These are phyloP conservation scores for Arachis hypogaea DNA, from an alignment of 306 rosid species.

Conservation along the genomic window DNA sequence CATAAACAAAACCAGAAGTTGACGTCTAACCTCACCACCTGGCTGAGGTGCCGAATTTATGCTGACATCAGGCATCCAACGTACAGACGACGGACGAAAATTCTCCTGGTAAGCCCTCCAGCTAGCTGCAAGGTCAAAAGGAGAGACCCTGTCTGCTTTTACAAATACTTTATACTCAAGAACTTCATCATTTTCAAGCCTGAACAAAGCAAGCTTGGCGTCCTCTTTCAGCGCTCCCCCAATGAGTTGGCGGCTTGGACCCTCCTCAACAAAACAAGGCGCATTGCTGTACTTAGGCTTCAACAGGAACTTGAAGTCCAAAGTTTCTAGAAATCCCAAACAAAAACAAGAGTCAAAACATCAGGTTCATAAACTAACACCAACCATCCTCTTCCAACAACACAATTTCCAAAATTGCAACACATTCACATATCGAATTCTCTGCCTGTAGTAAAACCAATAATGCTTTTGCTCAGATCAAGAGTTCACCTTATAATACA, in stretches of 20 bases:
- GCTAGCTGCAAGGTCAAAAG: constrained; percentile 98
- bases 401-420: background rate
- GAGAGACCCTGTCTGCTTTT: constrained; percentile 90
- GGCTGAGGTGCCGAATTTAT: constrained; percentile 71
- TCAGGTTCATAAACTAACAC: constrained; percentile 32
- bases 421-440: background rate
- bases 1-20: constrained; percentile 16
- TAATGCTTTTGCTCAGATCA: background rate
- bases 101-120: constrained; percentile 99
- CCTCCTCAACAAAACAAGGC: constrained; percentile 87
- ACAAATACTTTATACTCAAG: constrained; percentile 85
- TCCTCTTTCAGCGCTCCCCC: constrained; percentile 92
- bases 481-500: too few species aligned
- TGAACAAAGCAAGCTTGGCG: constrained; percentile 79
- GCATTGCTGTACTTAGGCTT: constrained; percentile 70
- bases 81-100: constrained; percentile 87
- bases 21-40: constrained; percentile 62
- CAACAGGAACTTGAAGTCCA: constrained; percentile 94
- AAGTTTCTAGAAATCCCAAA: constrained; percentile 63
- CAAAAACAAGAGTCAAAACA: background rate
- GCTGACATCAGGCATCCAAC: constrained; percentile 95
- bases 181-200: constrained; percentile 64
- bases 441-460: constrained; percentile 11
- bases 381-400: background rate
- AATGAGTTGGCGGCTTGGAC: constrained; percentile 78